A percentile compares a stretch with the other conserved stretches of the same genome.
These are phyloP conservation scores for Coniochaeta sp. DNA, from an alignment of 2,329 filamentous ascomycete species.

Conservation along the genomic window DNA sequence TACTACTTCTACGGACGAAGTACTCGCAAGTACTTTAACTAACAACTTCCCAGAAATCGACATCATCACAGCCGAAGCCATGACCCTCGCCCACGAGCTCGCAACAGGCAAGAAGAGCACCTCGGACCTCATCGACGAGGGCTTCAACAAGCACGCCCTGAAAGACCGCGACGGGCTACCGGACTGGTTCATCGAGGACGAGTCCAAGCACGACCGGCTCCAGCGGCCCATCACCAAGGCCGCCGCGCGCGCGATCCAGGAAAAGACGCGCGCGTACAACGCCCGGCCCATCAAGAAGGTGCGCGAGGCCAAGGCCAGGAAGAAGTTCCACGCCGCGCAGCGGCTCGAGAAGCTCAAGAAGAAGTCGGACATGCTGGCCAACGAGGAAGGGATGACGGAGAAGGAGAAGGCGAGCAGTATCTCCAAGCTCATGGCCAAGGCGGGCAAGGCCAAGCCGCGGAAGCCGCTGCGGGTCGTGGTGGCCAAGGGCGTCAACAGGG, in stretches of 20 bases:
- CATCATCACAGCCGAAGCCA: conserved; percentile 98
- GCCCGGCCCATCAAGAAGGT: conserved; percentile 99
- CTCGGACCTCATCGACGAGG: conserved; percentile 77
- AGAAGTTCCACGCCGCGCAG: conserved; percentile 93
- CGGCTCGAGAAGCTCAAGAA: conserved; percentile 90
- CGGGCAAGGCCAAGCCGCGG: conserved; percentile 79
- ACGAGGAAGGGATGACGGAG: conserved; percentile 89
- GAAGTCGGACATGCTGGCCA: conserved; percentile 85
- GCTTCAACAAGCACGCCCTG: conserved; percentile 88
- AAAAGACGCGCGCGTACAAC: conserved; percentile 87
- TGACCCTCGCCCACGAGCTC: conserved; percentile 91
- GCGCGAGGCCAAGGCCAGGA: conserved; percentile 87
- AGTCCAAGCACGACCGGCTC: conserved; percentile 71
- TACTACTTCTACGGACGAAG: not conserved
- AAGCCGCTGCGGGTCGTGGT: conserved; percentile 82
- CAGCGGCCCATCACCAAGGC: conserved; percentile 89
- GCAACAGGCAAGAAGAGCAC: conserved; percentile 78
- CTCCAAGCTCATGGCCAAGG: conserved; percentile 71
- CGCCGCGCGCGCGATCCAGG: conserved; percentile 84
- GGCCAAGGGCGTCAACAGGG: conserved; percentile 75
- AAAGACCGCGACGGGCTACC: conserved; percentile 87
- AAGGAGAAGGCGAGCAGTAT: conserved; percentile 91
- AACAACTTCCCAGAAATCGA: conserved; percentile 64
- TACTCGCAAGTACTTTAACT: conserved; percentile 8
- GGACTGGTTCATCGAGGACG: conserved; percentile 97